Evolutionary conservation across 1,284 basidiomycete genomes (phyloP).

Genomic region (Rhodotorula sp.): DNA sequence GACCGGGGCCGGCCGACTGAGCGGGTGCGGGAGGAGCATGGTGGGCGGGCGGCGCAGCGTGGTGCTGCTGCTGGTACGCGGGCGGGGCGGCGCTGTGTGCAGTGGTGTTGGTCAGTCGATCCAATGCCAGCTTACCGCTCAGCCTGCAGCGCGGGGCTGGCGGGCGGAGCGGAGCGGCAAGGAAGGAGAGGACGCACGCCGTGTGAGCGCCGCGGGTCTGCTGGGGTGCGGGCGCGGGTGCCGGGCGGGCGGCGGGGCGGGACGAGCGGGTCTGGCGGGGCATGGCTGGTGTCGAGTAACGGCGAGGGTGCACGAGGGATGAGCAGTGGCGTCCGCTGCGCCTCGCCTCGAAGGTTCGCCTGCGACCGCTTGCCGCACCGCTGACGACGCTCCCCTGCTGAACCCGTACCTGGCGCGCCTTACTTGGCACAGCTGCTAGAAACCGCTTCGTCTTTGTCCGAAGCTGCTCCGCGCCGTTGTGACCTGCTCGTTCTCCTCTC

Average conservation of each 20-base stretch:
- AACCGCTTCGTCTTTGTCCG: too few relatives aligned
- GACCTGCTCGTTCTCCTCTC: too few relatives aligned
- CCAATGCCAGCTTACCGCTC: too few relatives aligned
- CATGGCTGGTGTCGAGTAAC: constrained; percentile 3
- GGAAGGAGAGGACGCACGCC: constrained; percentile 15
- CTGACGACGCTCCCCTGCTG: background rate
- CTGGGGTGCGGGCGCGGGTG: constrained; percentile 7
- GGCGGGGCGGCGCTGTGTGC: too few relatives aligned
- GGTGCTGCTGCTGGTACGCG: background rate
- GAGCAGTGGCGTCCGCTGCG: background rate
- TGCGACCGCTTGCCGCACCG: background rate
- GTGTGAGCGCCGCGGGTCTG: constrained; percentile 29
- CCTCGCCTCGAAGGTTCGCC: background rate
- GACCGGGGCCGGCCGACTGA: constrained; percentile 20
- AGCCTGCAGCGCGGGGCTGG: background rate
- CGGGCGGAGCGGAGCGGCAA: background rate
- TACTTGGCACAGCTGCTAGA: too few relatives aligned
- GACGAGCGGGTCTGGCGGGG: constrained; percentile 37
- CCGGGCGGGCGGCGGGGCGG: constrained; percentile 27
- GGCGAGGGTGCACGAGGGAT: background rate
- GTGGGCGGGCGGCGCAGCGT: constrained; percentile 34
- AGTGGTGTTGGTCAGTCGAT: too few relatives aligned
- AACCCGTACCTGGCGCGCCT: too few relatives aligned
- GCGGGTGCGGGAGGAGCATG: constrained; percentile 19
- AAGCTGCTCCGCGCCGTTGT: too few relatives aligned